Conservation (phyloP, 2,329 filamentous ascomycete genomes). For the Alternaria triticina region DNA sequence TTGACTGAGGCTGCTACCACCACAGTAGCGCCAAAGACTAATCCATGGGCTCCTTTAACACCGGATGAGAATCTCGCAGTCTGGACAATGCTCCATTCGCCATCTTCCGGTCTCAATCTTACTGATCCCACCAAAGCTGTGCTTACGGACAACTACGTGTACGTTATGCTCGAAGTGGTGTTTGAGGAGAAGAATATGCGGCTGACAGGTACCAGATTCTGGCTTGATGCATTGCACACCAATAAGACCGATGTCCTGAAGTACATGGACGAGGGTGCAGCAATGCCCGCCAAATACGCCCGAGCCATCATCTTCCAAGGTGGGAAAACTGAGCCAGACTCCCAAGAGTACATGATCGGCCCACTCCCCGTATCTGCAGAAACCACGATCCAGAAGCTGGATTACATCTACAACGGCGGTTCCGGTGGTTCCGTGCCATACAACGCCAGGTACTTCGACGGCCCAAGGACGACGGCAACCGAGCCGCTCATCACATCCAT, state of each 20-base stretch:
- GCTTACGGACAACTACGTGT: slow-evolving; percentile 55
- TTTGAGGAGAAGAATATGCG: neutral
- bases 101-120: slow-evolving; percentile 53
- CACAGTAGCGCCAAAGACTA: slow-evolving; percentile 47
- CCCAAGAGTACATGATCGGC: slow-evolving; percentile 56
- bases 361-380: slow-evolving; percentile 53
- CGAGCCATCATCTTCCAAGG: slow-evolving; percentile 56
- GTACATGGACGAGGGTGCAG: slow-evolving; percentile 51
- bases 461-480: slow-evolving; percentile 30
- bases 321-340: slow-evolving; percentile 51
- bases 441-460: slow-evolving; percentile 35
- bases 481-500: slow-evolving; percentile 48
- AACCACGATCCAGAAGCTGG: slow-evolving; percentile 34
- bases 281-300: slow-evolving; percentile 52
- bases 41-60: slow-evolving; percentile 53
- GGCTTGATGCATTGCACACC: slow-evolving; percentile 56
- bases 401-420: slow-evolving; percentile 46
- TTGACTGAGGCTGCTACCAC: slow-evolving; percentile 16
- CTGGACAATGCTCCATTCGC: slow-evolving; percentile 53
- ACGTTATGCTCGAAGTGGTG: neutral
- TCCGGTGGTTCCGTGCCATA: slow-evolving; percentile 39
- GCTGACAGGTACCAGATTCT: slow-evolving; percentile 32
- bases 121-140: slow-evolving; percentile 49
- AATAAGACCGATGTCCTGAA: slow-evolving; percentile 58
- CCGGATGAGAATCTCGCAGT: slow-evolving; percentile 53